Evolutionary conservation across 768 basidiomycete genomes (phyloP), one percentile per base, ranked within the genome.

Genomic region (Leccinum disarticulatum): DNA sequence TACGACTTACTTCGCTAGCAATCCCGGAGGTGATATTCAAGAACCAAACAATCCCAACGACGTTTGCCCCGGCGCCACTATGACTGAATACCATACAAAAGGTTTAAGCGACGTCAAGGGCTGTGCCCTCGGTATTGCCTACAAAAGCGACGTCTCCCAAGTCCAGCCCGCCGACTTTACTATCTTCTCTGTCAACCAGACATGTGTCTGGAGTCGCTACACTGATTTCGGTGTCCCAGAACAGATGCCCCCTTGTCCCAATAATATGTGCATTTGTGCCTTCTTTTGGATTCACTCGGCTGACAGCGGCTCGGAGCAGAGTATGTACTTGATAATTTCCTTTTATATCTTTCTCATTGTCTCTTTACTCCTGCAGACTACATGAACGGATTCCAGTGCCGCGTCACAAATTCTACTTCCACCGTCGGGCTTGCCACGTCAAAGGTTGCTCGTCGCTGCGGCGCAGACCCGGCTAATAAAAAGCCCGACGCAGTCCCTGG

Each of bases 371-470:
- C 19, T 31, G 2, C 60, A 85, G 84, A 84, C 66, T 90, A 88
- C 71, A 89, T 89, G 87, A 90, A 84, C 55, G 87, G 84, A 4
- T 90, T 89, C 79, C 80, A 81, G 60, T 90, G 89, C 73, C 81
- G 82, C 57, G 68, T 89, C 53, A 84, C 83, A 0, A 74, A 76
- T 33, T 77, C 83, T 3, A 82, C 80, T 0, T 85, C 85, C 3
- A 77, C 64, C 30, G 79, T 81, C 3, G 68, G 80, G 1, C 74
- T 88, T 13, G 86, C 86, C 0, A 76, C 78, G 17, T 72, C 87
- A 35, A 77, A 86, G 61, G 71, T 88, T 15, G 74, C 88, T n/a
- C 80, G 84, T 19, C 81, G 87, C 33, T 91, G 89, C 60, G 87
- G 86, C 0, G 77, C 79, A 7, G 87, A 91, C 59, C 77, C 80